phyloP scores from a whole-genome alignment of 257 asterid species.

The Fraxinus excelsior region DNA sequence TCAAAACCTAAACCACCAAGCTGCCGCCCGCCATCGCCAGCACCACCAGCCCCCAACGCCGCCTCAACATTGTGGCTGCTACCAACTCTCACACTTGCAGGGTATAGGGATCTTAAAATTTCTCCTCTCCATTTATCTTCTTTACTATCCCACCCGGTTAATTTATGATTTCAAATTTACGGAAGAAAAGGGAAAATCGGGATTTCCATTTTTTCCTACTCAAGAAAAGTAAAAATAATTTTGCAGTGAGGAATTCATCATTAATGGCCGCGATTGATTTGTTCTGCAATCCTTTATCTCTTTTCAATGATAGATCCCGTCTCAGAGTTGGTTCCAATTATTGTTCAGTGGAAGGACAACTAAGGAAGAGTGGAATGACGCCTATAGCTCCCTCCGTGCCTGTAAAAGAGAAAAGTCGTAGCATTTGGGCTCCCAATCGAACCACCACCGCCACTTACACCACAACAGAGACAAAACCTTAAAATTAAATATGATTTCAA shows the following conservation, averaged over 20 bases:
- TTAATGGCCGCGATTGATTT: too few species aligned
- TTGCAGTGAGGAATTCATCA: slow-evolving; percentile 27
- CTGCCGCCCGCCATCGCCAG: too few species aligned
- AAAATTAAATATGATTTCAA: too few species aligned
- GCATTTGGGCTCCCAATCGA: too few species aligned
- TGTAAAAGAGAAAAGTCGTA: too few species aligned
- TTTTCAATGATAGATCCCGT: slow-evolving; percentile 45
- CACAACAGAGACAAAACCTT: too few species aligned
- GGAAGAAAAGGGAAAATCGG: neutral
- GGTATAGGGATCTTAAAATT: neutral
- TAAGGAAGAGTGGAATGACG: slow-evolving; percentile 33
- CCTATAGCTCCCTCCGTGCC: slow-evolving; percentile 32
- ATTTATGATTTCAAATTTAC: neutral
- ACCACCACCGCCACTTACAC: too few species aligned
- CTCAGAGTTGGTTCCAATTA: slow-evolving; percentile 19
- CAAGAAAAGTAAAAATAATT: too few species aligned
- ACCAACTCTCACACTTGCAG: neutral
- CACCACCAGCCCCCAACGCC: too few species aligned
- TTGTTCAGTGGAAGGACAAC: slow-evolving; percentile 27
- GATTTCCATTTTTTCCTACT: neutral
- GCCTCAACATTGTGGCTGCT: neutral
- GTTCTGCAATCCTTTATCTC: slow-evolving; percentile 49
- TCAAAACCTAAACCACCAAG: too few species aligned
- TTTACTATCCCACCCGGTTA: neutral
- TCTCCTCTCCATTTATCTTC: neutral